These are phyloP conservation scores for Ceratocystis alfenasii DNA, from an alignment of 2,329 filamentous ascomycete species.

Conservation along the genomic window DNA sequence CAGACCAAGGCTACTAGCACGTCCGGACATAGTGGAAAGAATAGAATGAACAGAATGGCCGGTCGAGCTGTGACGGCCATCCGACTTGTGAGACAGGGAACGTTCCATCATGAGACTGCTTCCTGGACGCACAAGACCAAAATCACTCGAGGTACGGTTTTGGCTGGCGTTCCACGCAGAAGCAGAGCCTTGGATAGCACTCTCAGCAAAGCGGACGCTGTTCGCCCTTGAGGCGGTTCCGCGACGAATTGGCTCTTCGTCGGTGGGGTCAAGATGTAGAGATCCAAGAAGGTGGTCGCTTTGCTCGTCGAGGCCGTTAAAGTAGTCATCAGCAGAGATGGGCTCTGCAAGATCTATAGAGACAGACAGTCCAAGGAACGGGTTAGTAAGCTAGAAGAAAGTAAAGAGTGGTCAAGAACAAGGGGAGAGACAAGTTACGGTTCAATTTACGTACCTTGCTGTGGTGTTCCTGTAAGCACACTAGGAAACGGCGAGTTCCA, in stretches of 20 bases:
- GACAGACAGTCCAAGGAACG: too few relatives aligned
- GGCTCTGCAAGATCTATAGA: conserved; percentile 16
- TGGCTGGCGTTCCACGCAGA: conserved; percentile 61
- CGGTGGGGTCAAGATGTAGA: conserved; percentile 65
- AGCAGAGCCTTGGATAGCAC: conserved; percentile 74
- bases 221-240: conserved; percentile 87
- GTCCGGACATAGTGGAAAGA: conserved; percentile 50
- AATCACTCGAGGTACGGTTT: conserved; percentile 71
- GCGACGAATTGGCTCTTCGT: conserved; percentile 73
- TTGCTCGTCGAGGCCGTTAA: conserved; percentile 83
- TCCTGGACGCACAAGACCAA: conserved; percentile 61
- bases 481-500: conserved; percentile 94
- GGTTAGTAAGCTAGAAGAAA: conserved; percentile 8
- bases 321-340: conserved; percentile 57
- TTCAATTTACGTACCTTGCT: conserved; percentile 52
- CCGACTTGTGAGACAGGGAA: conserved; percentile 86
- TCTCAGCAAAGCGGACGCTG: conserved; percentile 95
- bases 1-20: conserved; percentile 78
- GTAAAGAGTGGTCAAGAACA: background rate
- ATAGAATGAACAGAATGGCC: conserved; percentile 61
- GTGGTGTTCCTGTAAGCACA: conserved; percentile 67
- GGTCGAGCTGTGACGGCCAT: conserved; percentile 88
- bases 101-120: conserved; percentile 86
- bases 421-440: background rate
- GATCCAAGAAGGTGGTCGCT: conserved; percentile 67